Base-by-base conservation (phyloP, 108 stramenopile genomes). In the Fistulifera pelliculosa region DNA sequence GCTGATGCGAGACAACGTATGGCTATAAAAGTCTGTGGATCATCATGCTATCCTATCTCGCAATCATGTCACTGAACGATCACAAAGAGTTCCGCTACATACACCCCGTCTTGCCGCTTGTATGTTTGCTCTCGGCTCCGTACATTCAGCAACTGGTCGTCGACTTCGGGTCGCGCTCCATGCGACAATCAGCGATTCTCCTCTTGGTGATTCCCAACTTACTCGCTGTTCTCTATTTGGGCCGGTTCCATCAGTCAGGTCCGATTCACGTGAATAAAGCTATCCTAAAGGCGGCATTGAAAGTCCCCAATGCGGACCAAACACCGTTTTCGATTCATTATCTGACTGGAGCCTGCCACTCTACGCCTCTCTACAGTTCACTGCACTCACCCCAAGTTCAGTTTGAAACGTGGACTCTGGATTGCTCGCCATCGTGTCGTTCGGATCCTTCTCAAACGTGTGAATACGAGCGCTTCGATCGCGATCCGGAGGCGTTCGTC, bases 41-140 rank as follows among this genome's bases (percentile, higher is more conserved):
- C 23, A 60, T 93, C 17, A 56, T 79, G 55, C 38, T 47, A 16
- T 64, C 65, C 26, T 93, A 87, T 54, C 59, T 71, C 2, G 27
- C 70, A 0, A 50, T 75, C 22, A 90, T 94, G 76, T 94, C 93
- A n/a, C 61, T 81, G 52, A 88, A 87, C 23, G 80, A 67, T 19
- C 95, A 96, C 75, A 94, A 96, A 61, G 95, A 96, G 57, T 93
- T 96, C 73, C 94, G 95, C 16, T 96, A 94, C 56, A 63, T 96
- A 19, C 66, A 94, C 42, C 95, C 95, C 41, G 56, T 96, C 14
- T 69, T 96, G 22, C 94, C 95, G n/a, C 63, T 94, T 8, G 53
- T 87, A 28, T 80, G 80, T 61, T 54, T 92, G 38, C 28, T 86
- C 40, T 74, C 80, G 16, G 95, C 90, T 38, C 45, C 51, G n/a